phyloP scores from a whole-genome alignment of 2,329 filamentous ascomycete genomes.

The Aspergillus tamarii region DNA sequence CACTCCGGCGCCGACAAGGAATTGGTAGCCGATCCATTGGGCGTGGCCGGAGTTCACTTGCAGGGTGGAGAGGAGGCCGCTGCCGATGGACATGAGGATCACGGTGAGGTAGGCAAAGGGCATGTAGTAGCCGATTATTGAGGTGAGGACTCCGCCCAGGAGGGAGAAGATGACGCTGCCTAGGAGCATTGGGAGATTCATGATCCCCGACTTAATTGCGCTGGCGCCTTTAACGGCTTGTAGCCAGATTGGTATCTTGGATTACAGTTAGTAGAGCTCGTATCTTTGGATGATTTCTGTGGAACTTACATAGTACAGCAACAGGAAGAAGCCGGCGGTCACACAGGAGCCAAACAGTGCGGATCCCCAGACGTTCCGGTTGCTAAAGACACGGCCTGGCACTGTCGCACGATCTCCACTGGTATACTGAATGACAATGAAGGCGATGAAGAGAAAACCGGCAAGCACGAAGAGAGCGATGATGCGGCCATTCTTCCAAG shows the following conservation, averaged over 20 bases:
- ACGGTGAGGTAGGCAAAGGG: conserved; percentile 8
- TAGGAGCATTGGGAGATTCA: conserved; percentile 6
- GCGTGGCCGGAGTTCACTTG: not conserved
- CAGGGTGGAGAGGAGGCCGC: conserved; percentile 7
- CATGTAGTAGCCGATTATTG: conserved; percentile 6
- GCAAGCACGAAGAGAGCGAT: conserved; percentile 46
- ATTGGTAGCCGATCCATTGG: conserved; percentile 21
- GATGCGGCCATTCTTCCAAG: conserved; percentile 47
- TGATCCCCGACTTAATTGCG: conserved; percentile 3
- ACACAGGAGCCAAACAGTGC: conserved; percentile 3
- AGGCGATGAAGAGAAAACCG: conserved; percentile 48
- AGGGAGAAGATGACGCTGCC: conserved; percentile 5
- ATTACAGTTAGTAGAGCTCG: not conserved
- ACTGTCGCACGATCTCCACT: conserved; percentile 7
- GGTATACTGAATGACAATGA: conserved; percentile 28
- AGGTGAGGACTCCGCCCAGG: not conserved
- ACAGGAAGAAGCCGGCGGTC: conserved; percentile 2
- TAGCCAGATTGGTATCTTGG: conserved; percentile 11
- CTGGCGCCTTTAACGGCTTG: conserved; percentile 9
- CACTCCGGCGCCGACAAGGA: conserved; percentile 15
- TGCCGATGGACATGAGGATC: conserved; percentile 6
- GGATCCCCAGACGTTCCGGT: conserved; percentile 7
- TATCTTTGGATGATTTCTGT: not conserved
- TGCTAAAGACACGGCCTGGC: conserved; percentile 1
- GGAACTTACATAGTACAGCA: conserved; percentile 8